Base-by-base conservation (phyloP, 306 rosid genomes). In the Citrullus colocynthis region DNA sequence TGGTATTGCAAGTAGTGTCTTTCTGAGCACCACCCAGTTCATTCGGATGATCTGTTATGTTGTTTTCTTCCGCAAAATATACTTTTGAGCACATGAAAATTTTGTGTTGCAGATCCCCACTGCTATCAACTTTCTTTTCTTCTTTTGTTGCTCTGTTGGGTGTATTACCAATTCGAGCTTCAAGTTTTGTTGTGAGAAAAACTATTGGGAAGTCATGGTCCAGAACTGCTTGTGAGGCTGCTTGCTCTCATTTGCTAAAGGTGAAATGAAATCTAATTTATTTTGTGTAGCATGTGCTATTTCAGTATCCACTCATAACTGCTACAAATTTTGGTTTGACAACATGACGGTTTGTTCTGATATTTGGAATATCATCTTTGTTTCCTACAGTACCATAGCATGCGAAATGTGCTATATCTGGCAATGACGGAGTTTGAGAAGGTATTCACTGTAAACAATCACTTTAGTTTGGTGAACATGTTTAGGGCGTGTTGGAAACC, bases 191-290 rank as follows among this genome's bases (percentile, higher is more conserved):
- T 78, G 87, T 92, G 82, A 74, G 80, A 81, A 83, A 81, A 51
- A 84, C 81, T 77, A 62, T 90, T 80, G 97, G 91, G 80, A 86
- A 83, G 72, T 87, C 95, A 78, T 92, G 97, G 97, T 95, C 97
- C 12, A 79, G 81, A 81, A 84, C 73, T 81, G 97, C 92, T 61
- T 79, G 89, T 85, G 96, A 92, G 78, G 91, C 89, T 80, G 80
- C 89, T 83, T 90, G 97, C 92, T 89, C 92, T 80, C 96, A 88
- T 85, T 87, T 95, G 90, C 66, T 88, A 63, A 86, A 90, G 97
- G 99, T 88, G 85, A 82, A 80, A 63, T 88, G 85, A 81, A 80
- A 59, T 76, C 80, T 67, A 74, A 48, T 77, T 20, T 56, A 49
- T 15, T 77, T 67, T 74, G 60, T 58, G 9, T 32, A 18, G 55